Percentiles rank a stretch among this genome's conserved stretches.
Evolutionary conservation across 2,329 filamentous ascomycete genomes (phyloP).

Genomic region (Colletotrichum musicola): DNA sequence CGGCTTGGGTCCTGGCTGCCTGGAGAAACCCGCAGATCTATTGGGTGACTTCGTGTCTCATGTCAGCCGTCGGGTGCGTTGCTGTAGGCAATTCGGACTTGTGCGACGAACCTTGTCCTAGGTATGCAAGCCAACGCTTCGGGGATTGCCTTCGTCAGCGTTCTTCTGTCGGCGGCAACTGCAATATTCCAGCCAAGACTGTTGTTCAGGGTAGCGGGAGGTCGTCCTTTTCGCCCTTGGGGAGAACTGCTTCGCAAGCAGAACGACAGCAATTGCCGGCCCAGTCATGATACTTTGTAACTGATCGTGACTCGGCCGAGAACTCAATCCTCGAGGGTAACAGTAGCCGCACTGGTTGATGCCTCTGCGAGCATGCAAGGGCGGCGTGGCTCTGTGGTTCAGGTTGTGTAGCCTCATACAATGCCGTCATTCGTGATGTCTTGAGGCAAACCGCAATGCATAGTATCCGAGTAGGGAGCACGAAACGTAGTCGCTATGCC

Average conservation of each 20-base stretch:
- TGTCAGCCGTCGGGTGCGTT: background rate
- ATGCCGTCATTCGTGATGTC: background rate
- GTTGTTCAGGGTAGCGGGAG: too few relatives aligned
- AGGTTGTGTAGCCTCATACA: background rate
- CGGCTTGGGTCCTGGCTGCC: constrained; percentile 5
- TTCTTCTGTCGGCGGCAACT: too few relatives aligned
- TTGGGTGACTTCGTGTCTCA: background rate
- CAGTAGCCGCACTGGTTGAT: background rate
- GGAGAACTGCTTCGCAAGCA: too few relatives aligned
- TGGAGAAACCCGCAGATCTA: background rate
- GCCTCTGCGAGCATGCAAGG: constrained; percentile 5
- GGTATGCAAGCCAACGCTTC: background rate
- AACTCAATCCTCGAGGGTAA: background rate
- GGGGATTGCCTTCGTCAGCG: background rate
- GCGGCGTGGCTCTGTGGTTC: background rate
- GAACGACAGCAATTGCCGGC: too few relatives aligned
- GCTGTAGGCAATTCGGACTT: background rate
- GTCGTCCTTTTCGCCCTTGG: too few relatives aligned
- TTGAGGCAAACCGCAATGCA: background rate
- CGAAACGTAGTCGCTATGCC: background rate
- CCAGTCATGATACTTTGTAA: too few relatives aligned
- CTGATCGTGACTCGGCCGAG: background rate
- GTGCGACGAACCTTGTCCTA: background rate
- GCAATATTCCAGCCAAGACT: too few relatives aligned
- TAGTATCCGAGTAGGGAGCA: background rate